A percentile compares a stretch with the other conserved stretches of the same genome.
Evolutionary conservation across 768 basidiomycete genomes (phyloP).

Genomic region (Kwoniella europaea): DNA sequence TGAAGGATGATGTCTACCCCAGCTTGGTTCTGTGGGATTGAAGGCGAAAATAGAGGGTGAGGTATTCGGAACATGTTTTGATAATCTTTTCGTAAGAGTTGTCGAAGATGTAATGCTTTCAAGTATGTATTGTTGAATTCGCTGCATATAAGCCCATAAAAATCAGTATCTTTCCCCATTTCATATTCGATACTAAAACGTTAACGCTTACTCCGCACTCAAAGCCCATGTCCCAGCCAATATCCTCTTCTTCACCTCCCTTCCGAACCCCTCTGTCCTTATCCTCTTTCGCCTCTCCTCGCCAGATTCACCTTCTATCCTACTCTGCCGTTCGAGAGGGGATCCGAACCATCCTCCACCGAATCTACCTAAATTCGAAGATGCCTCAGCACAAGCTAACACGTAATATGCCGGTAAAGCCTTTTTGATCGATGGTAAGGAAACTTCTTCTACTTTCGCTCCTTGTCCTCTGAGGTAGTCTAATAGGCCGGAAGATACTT

Average conservation of each 20-base stretch:
- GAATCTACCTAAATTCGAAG: conserved; percentile 86
- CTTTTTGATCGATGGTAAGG: conserved; percentile 70
- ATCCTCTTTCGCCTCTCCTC: conserved; percentile 37
- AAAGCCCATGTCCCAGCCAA: conserved; percentile 89
- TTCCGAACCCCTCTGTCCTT: conserved; percentile 74
- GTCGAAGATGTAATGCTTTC: conserved; percentile 83
- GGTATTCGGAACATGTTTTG: conserved; percentile 68
- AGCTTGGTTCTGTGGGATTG: neutral
- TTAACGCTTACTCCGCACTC: conserved; percentile 75
- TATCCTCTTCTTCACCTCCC: conserved; percentile 83
- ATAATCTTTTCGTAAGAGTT: conserved; percentile 74
- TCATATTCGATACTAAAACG: no score
- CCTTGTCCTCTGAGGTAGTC: conserved; percentile 63
- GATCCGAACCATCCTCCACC: conserved; percentile 83
- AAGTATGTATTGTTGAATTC: conserved; percentile 98
- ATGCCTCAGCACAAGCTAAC: conserved; percentile 90
- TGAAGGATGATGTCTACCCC: conserved; percentile 82
- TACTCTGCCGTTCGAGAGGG: conserved; percentile 59
- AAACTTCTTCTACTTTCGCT: conserved; percentile 72
- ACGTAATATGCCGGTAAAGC: conserved; percentile 94
- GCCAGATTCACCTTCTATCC: conserved; percentile 61
- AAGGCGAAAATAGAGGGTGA: conserved; percentile 59
- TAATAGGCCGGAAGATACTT: conserved; percentile 54
- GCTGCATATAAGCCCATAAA: conserved; percentile 59
- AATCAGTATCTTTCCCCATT: no score